Evolutionary conservation across 192 early-diverging fungal genomes (phyloP), one percentile per base, ranked within the genome.

Genomic region (Linnemannia elongata): DNA sequence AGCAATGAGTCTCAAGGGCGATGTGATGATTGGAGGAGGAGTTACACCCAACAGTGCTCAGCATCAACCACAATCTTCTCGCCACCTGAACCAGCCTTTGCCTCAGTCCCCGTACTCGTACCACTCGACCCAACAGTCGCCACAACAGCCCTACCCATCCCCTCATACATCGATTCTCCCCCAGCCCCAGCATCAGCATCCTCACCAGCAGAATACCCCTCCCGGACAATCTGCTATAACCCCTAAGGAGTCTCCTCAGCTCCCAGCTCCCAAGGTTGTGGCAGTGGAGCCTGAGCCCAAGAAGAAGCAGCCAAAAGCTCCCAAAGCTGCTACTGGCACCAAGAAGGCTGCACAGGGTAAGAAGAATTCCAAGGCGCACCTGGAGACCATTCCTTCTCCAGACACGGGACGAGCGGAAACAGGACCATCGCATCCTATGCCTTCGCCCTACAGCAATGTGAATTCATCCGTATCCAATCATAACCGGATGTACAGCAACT

Each of bases 71-170:
- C 77, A 78, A 22, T 27, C 77, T 1, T 76, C 83, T 49, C 83
- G 78, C 39, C 79, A 81, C 22, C 49, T 87, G 36, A 74, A 74
- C 38, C 85, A 81, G 33, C 38, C 79, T 15, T 30, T 87, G 38
- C 80, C 85, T 8, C 85, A 87, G 54, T 81, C 85, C 39, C 85
- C 79, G 12, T 87, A 87, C 41, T 81, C 79, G 17, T 81, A 87
- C 42, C 85, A 87, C 44, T 60, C 85, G 12, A 78, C 79, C 4
- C 85, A 87, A 36, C 85, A 80, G 71, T 87, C 85, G 33, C 85
- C 85, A 36, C 85, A 87, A 33, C 85, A 87, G 35, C 79, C 79
- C 0, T 87, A 87, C 47, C 85, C 85, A 42, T 87, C 85, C 27
- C 85, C 85, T 2, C 85, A 87, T 68, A 22, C 52, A 0, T 86